These are phyloP conservation scores for Plasmodium gonderi DNA, from an alignment of 169 alveolate species.

Conservation along the genomic window DNA sequence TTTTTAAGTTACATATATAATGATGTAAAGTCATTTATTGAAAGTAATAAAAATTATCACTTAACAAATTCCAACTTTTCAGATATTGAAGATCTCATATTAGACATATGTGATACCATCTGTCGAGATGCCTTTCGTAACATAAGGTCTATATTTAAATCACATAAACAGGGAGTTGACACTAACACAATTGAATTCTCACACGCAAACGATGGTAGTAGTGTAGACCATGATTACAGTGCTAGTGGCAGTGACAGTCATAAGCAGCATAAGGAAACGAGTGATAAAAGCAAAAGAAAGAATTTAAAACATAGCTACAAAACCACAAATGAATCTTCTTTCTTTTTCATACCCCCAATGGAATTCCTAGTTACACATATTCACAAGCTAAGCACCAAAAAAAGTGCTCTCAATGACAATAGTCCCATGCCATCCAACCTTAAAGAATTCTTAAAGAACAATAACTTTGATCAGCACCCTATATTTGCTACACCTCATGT, in stretches of 20 bases:
- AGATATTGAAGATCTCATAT: constrained; percentile 51
- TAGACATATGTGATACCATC: constrained; percentile 26
- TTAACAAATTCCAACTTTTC: constrained; percentile 9
- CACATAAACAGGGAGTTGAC: not conserved
- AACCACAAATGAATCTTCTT: constrained; percentile 16
- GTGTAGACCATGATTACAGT: not conserved
- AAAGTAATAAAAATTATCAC: constrained; percentile 22
- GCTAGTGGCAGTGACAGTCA: not conserved
- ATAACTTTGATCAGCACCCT: constrained; percentile 11
- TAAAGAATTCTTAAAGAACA: constrained; percentile 19
- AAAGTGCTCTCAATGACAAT: not conserved
- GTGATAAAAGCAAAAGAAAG: not conserved
- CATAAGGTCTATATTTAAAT: constrained; percentile 20
- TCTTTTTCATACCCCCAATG: constrained; percentile 71
- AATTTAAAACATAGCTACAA: not conserved
- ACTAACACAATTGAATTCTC: not conserved
- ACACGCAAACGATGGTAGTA: not conserved
- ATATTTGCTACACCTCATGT: not conserved
- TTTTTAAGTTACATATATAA: constrained; percentile 61
- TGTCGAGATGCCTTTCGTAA: constrained; percentile 26
- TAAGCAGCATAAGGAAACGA: not conserved
- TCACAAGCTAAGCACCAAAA: not conserved
- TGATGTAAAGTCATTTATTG: constrained; percentile 52
- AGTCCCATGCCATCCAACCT: not conserved
- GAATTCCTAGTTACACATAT: constrained; percentile 64